A percentile compares a stretch with the other conserved stretches of the same genome.
Conservation (phyloP, 441 rosid genomes). For the Populus hybrid region DNA sequence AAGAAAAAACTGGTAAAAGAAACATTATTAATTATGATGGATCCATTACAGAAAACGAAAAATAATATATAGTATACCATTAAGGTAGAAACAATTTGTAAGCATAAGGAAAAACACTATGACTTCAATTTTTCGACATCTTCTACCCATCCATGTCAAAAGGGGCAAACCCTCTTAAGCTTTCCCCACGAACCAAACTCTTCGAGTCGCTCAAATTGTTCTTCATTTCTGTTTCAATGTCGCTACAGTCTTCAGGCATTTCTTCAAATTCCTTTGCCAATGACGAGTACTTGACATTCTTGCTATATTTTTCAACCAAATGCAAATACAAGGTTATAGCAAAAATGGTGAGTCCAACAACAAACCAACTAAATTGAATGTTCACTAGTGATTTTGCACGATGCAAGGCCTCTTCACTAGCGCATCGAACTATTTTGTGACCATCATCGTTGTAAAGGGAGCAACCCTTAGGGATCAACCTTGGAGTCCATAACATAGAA, state of each 20-base stretch:
- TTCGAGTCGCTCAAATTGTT: neutral
- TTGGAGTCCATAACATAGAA: slow-evolving; percentile 70
- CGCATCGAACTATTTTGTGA: slow-evolving; percentile 53
- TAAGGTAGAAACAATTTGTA: neutral
- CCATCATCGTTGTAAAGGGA: slow-evolving; percentile 52
- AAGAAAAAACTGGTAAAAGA: too few species aligned
- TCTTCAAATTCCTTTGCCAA: slow-evolving; percentile 9
- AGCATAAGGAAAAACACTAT: neutral
- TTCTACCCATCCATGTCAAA: neutral
- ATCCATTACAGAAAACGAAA: too few species aligned
- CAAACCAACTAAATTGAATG: slow-evolving; percentile 52
- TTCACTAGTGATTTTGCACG: slow-evolving; percentile 63
- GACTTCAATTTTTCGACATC: neutral
- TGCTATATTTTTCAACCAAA: slow-evolving; percentile 29
- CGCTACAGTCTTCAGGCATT: neutral
- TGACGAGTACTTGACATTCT: neutral
- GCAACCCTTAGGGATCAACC: slow-evolving; percentile 54
- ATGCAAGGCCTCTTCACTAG: slow-evolving; percentile 41
- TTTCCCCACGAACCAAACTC: neutral
- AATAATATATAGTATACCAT: neutral
- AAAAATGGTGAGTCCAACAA: slow-evolving; percentile 38
- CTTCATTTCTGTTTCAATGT: slow-evolving; percentile 2
- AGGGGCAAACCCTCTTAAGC: neutral
- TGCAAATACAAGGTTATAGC: slow-evolving; percentile 38
- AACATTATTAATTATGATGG: too few species aligned